Evolutionary conservation across 164 flowering plant genomes (phyloP).

Genomic region (Chimonanthus praecox): DNA sequence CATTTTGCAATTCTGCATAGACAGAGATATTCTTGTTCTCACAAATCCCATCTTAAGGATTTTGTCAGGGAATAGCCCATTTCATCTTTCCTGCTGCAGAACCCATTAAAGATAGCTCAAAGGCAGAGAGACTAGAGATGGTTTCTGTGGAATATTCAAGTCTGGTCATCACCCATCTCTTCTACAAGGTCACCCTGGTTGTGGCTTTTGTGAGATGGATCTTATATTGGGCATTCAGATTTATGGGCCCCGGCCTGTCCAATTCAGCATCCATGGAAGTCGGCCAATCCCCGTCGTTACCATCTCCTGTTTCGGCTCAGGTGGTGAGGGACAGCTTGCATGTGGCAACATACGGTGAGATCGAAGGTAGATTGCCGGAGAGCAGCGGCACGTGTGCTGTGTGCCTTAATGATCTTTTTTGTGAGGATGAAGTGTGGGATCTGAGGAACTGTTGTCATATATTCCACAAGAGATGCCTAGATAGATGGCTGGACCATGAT

Average conservation of each 20-base stretch:
- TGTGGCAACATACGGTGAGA: conserved; percentile 13
- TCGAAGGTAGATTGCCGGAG: conserved; percentile 5
- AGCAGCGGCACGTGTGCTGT: conserved; percentile 49
- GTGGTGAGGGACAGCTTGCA: conserved; percentile 23
- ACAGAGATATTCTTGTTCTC: not conserved
- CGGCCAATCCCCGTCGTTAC: not conserved
- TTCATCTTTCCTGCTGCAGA: not conserved
- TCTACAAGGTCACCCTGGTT: conserved; percentile 29
- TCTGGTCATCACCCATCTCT: conserved; percentile 24
- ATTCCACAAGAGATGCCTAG: conserved; percentile 58
- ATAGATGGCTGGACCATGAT: conserved; percentile 49
- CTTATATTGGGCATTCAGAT: conserved; percentile 23
- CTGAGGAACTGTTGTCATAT: conserved; percentile 53
- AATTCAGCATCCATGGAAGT: not conserved
- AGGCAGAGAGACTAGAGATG: conserved; percentile 3
- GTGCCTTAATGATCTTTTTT: conserved; percentile 41
- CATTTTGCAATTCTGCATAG: not conserved
- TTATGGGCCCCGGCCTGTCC: conserved; percentile 5
- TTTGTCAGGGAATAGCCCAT: not conserved
- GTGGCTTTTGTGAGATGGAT: conserved; percentile 35
- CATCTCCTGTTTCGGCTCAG: conserved; percentile 18
- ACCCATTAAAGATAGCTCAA: too few relatives aligned
- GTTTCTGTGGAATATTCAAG: conserved; percentile 35
- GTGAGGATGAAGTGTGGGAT: conserved; percentile 40
- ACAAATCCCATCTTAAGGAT: not conserved